Percentiles rank a stretch among this genome's conserved stretches.
phyloP scores from a whole-genome alignment of 768 basidiomycete species.

The Candolleomyces efflorescens region DNA sequence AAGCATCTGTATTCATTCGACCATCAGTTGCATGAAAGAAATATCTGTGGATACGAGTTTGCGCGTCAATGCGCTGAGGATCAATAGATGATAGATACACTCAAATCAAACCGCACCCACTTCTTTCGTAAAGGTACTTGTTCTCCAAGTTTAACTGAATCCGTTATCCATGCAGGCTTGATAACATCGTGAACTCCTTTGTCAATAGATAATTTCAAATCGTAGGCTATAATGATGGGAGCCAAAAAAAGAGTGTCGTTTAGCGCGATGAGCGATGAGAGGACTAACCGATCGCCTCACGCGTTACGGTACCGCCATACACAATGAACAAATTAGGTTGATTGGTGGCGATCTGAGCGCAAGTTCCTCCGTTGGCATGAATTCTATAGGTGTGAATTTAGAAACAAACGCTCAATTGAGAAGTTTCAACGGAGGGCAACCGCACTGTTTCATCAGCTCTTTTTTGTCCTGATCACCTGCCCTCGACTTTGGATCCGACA shows the following conservation, averaged over 20 bases:
- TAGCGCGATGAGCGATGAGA: not conserved
- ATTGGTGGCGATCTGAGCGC: slow-evolving; percentile 55
- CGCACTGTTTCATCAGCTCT: slow-evolving; percentile 64
- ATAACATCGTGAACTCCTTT: slow-evolving; percentile 71
- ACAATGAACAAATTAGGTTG: slow-evolving; percentile 54
- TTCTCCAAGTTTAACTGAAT: slow-evolving; percentile 61
- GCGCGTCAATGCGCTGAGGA: not conserved
- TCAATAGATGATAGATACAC: not conserved
- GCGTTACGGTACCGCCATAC: slow-evolving; percentile 65
- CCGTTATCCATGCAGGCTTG: slow-evolving; percentile 76
- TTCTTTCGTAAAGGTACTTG: slow-evolving; percentile 62
- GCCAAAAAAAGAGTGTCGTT: not conserved
- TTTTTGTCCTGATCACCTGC: slow-evolving; percentile 66
- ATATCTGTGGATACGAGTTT: slow-evolving; percentile 44
- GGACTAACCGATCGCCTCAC: slow-evolving; percentile 37
- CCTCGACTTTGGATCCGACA: slow-evolving; percentile 68
- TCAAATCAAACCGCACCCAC: slow-evolving; percentile 32
- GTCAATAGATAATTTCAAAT: slow-evolving; percentile 65
- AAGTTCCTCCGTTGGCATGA: slow-evolving; percentile 62
- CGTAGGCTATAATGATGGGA: slow-evolving; percentile 47
- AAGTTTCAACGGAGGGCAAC: slow-evolving; percentile 14
- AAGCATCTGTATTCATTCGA: slow-evolving; percentile 49
- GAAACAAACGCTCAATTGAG: not conserved
- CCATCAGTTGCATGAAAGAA: slow-evolving; percentile 69
- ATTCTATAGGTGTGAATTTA: slow-evolving; percentile 44